These are phyloP conservation scores for Yamadazyma laniorum DNA, from an alignment of 805 yeast species.

Conservation along the genomic window DNA sequence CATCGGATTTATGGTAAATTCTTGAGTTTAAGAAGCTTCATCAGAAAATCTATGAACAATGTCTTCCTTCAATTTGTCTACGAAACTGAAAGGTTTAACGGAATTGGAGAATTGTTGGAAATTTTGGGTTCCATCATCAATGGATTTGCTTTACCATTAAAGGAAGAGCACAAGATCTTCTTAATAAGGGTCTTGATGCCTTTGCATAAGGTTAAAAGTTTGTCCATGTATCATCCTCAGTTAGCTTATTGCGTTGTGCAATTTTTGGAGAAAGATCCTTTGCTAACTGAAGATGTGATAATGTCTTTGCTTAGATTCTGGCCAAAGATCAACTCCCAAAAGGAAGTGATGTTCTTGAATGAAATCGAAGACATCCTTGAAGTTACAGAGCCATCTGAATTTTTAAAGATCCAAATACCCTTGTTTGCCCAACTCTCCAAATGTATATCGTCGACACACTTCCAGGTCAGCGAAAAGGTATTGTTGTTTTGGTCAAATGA, in stretches of 20 bases:
- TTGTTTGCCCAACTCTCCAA: constrained; percentile 89
- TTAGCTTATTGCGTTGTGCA: constrained; percentile 96
- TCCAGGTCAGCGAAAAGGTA: constrained; percentile 95
- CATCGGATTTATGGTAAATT: constrained; percentile 97
- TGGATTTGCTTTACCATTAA: constrained; percentile 95
- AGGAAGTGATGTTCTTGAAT: constrained; percentile 92
- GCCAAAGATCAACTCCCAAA: constrained; percentile 95
- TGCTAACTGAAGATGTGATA: constrained; percentile 91
- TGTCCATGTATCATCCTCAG: constrained; percentile 93
- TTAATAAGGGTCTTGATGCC: constrained; percentile 85
- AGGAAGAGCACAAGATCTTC: constrained; percentile 94
- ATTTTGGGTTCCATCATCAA: constrained; percentile 94
- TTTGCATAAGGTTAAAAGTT: constrained; percentile 84
- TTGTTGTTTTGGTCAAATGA: constrained; percentile 94
- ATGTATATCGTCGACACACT: constrained; percentile 92
- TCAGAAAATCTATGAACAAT: constrained; percentile 86
- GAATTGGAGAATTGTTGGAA: constrained; percentile 91
- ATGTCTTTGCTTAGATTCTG: constrained; percentile 91
- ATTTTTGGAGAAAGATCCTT: constrained; percentile 91
- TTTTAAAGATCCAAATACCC: constrained; percentile 87
- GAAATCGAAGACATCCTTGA: constrained; percentile 97
- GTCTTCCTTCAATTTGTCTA: constrained; percentile 90
- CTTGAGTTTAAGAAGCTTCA: constrained; percentile 81
- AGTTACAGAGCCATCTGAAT: constrained; percentile 91
- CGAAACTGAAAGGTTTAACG: constrained; percentile 94